phyloP scores from a whole-genome alignment of 2,329 filamentous ascomycete genomes.

The Aureobasidium zeae region DNA sequence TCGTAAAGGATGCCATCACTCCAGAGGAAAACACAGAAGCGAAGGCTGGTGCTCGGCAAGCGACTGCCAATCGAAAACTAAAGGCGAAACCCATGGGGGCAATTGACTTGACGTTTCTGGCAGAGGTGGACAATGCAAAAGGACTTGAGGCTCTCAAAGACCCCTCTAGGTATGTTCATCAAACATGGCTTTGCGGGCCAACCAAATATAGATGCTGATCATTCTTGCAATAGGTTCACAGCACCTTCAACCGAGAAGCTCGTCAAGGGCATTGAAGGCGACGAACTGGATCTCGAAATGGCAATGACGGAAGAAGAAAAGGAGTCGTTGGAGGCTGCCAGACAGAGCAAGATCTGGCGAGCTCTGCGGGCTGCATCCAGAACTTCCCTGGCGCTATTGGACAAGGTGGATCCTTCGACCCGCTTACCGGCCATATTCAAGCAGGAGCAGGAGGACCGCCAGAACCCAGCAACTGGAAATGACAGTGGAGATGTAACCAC shows the following conservation, averaged over 20 bases:
- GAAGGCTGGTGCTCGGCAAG: slow-evolving; percentile 54
- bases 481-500: slow-evolving; percentile 15
- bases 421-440: slow-evolving; percentile 49
- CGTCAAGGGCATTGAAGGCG: slow-evolving; percentile 62
- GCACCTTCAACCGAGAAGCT: slow-evolving; percentile 64
- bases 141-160: slow-evolving; percentile 64
- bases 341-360: slow-evolving; percentile 85
- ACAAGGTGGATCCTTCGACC: slow-evolving; percentile 77
- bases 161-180: slow-evolving; percentile 40
- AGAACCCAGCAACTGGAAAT: slow-evolving; percentile 1
- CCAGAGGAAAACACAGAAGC: slow-evolving; percentile 61
- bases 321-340: slow-evolving; percentile 54
- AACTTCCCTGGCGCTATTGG: slow-evolving; percentile 66
- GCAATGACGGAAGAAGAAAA: slow-evolving; percentile 56
- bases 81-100: slow-evolving; percentile 56
- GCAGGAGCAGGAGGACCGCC: slow-evolving; percentile 20
- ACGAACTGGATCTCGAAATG: slow-evolving; percentile 81
- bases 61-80: slow-evolving; percentile 62
- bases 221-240: slow-evolving; percentile 41
- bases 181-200: slow-evolving; percentile 15
- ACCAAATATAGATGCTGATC: slow-evolving; percentile 26
- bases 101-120: slow-evolving; percentile 68
- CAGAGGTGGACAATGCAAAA: slow-evolving; percentile 51
- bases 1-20: slow-evolving; percentile 65
- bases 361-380: slow-evolving; percentile 71